Percentiles rank a stretch among this genome's conserved stretches.
These are phyloP conservation scores for Kluyveromyces wickerhamii DNA, from an alignment of 805 yeast genomes.

Conservation along the genomic window DNA sequence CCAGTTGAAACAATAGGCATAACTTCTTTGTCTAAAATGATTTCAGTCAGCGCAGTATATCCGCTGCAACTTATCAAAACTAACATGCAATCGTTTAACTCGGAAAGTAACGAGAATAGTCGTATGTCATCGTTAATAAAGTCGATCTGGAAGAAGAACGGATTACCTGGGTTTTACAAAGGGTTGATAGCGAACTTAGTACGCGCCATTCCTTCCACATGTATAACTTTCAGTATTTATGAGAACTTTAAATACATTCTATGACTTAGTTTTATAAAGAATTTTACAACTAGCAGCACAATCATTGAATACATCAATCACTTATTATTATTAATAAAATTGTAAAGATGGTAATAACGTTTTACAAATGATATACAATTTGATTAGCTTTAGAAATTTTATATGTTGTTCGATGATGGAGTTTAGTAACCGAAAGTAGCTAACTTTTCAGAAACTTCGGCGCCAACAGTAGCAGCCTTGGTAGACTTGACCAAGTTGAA, in stretches of 20 bases:
- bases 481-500: conserved; percentile 85
- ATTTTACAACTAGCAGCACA: too few species aligned
- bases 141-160: conserved; percentile 42
- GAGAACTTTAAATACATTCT: conserved; percentile 43
- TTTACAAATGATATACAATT: conserved; percentile 9
- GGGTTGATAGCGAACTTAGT: conserved; percentile 73
- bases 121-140: conserved; percentile 26
- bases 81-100: conserved; percentile 52
- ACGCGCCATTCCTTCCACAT: conserved; percentile 87
- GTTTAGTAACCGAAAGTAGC: conserved; percentile 96
- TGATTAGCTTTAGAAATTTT: conserved; percentile 3
- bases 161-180: conserved; percentile 65
- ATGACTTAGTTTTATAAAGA: not conserved
- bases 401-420: conserved; percentile 12
- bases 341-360: conserved; percentile 9
- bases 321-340: conserved; percentile 1
- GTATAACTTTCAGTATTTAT: conserved; percentile 80
- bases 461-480: conserved; percentile 75
- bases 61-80: conserved; percentile 81
- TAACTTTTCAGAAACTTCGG: conserved; percentile 87
- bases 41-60: conserved; percentile 61
- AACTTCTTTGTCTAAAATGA: conserved; percentile 60
- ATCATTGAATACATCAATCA: conserved; percentile 4
- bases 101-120: conserved; percentile 16
- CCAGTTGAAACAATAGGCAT: conserved; percentile 54